phyloP scores from a whole-genome alignment of 768 basidiomycete genomes.

The Lyophyllum decastes region DNA sequence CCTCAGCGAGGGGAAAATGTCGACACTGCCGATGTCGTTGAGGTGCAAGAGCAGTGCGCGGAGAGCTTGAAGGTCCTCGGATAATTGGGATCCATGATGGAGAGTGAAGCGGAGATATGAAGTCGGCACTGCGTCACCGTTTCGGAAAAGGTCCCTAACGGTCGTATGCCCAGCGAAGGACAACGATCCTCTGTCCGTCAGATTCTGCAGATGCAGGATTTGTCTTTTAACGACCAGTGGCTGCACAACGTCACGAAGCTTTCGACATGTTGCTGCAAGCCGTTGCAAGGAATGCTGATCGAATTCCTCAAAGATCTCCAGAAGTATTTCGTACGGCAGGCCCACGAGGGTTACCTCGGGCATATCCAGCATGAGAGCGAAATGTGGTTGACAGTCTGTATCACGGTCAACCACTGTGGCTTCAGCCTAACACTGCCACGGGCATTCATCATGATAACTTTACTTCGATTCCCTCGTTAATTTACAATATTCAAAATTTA shows the following conservation, averaged over 20 bases:
- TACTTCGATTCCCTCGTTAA: no score
- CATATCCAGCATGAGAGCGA: background rate
- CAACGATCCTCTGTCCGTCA: background rate
- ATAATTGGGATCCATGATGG: background rate
- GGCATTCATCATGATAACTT: no score
- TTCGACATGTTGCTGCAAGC: background rate
- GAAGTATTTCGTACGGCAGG: constrained; percentile 13
- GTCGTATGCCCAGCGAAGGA: background rate
- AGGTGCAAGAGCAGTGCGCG: background rate
- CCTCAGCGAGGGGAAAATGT: background rate
- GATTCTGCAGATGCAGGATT: background rate
- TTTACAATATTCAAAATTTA: no score
- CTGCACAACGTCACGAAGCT: background rate
- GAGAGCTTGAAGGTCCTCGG: background rate
- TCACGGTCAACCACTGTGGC: no score
- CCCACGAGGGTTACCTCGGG: background rate
- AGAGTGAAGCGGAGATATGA: background rate
- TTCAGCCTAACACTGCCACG: no score
- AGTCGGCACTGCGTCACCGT: background rate
- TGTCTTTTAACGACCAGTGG: background rate
- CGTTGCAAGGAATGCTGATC: constrained; percentile 2
- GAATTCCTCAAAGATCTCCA: constrained; percentile 5
- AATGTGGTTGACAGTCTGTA: no score
- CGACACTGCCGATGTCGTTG: background rate
- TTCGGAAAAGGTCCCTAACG: background rate